Evolutionary conservation across 805 yeast genomes (phyloP).

Genomic region (Schizosaccharomyces pombe): DNA sequence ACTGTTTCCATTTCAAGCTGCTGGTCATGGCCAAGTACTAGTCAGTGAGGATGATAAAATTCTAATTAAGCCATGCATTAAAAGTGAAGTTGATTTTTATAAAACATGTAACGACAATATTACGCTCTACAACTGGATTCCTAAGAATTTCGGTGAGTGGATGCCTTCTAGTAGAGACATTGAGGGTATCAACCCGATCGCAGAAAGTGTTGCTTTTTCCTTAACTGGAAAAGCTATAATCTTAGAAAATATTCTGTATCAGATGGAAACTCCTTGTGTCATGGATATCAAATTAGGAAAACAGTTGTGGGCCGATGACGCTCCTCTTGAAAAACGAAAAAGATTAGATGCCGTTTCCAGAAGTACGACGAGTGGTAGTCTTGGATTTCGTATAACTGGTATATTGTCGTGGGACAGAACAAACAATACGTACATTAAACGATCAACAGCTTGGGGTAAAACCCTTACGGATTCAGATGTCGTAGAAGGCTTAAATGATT

Average conservation of each 20-base stretch:
- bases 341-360: conserved; percentile 42
- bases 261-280: conserved; percentile 42
- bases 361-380: conserved; percentile 57
- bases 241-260: conserved; percentile 42
- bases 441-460: neutral
- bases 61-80: conserved; percentile 44
- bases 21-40: conserved; percentile 73
- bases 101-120: conserved; percentile 14
- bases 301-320: conserved; percentile 34
- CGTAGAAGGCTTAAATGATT: too few species aligned
- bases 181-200: too few species aligned
- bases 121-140: conserved; percentile 16
- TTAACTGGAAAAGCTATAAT: conserved; percentile 26
- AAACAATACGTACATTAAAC: neutral
- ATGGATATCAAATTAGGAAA: conserved; percentile 70
- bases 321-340: conserved; percentile 33
- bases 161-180: too few species aligned
- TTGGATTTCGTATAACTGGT: conserved; percentile 67
- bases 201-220: too few species aligned
- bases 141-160: conserved; percentile 21
- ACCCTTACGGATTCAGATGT: neutral
- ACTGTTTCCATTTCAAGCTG: conserved; percentile 30
- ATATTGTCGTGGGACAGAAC: conserved; percentile 31
- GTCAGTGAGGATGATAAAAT: conserved; percentile 39
- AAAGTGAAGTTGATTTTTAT: conserved; percentile 60